Conservation (phyloP, 352 stramenopile species). For the Phytophthora uliginosa region DNA sequence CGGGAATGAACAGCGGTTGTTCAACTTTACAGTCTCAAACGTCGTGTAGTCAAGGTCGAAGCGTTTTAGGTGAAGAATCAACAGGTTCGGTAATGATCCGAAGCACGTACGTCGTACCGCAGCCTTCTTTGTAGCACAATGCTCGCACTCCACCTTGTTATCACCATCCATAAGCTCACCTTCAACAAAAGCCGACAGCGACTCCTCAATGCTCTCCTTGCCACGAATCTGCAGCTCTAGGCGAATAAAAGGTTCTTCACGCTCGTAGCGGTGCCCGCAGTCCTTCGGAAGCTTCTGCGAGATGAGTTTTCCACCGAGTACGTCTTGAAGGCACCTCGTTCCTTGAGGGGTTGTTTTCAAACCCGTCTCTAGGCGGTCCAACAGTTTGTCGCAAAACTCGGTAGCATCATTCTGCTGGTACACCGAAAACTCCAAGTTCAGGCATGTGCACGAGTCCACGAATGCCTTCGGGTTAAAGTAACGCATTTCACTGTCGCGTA, state of each 20-base stretch:
- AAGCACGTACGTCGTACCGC: slow-evolving; percentile 97
- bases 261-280: slow-evolving; percentile 94
- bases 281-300: slow-evolving; percentile 93
- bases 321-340: slow-evolving; percentile 77
- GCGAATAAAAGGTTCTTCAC: slow-evolving; percentile 98
- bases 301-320: slow-evolving; percentile 86
- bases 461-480: slow-evolving; percentile 92
- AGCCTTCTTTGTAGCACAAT: slow-evolving; percentile 98
- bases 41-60: slow-evolving; percentile 99
- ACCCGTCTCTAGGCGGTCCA: slow-evolving; percentile 98
- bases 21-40: slow-evolving; percentile 99
- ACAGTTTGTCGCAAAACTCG: slow-evolving; percentile 99
- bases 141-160: slow-evolving; percentile 99
- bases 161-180: slow-evolving; percentile 99
- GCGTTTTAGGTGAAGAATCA: slow-evolving; percentile 99
- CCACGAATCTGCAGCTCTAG: slow-evolving; percentile 98
- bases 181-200: slow-evolving; percentile 97
- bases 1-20: slow-evolving; percentile 98
- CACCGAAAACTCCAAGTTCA: slow-evolving; percentile 95
- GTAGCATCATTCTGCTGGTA: slow-evolving; percentile 99
- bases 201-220: slow-evolving; percentile 99
- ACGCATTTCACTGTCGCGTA: slow-evolving; percentile 87
- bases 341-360: slow-evolving; percentile 93
- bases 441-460: slow-evolving; percentile 90
- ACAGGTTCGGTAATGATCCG: slow-evolving; percentile 95